Percentiles rank a stretch among this genome's conserved stretches.
Conservation (phyloP, 768 basidiomycete species). For the Termitomyces sp. region DNA sequence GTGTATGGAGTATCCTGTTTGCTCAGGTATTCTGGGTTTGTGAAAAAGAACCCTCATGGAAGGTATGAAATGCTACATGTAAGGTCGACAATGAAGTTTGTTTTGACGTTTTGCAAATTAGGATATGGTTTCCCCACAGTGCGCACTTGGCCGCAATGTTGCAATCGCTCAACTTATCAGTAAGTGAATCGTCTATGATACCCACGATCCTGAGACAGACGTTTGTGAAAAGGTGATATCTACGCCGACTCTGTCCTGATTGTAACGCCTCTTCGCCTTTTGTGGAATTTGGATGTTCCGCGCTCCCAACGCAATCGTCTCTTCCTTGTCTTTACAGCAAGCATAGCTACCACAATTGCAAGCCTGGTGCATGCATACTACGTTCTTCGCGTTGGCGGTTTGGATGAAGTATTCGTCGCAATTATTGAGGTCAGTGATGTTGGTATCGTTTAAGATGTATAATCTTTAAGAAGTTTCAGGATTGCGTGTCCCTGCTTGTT, state of each 20-base stretch:
- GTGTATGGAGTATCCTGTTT: neutral
- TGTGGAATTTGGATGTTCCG: neutral
- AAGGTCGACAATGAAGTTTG: neutral
- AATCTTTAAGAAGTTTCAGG: neutral
- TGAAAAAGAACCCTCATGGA: neutral
- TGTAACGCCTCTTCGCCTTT: neutral
- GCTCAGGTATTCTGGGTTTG: neutral
- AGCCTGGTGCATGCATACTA: neutral
- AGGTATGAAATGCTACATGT: neutral
- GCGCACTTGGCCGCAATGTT: neutral
- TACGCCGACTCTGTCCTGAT: neutral
- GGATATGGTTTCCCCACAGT: neutral
- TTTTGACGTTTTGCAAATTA: neutral
- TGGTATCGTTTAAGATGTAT: neutral
- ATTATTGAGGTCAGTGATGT: neutral
- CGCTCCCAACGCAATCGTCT: neutral
- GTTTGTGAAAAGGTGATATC: neutral
- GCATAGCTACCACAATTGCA: neutral
- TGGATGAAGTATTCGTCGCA: neutral
- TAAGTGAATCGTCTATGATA: neutral
- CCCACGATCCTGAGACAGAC: neutral
- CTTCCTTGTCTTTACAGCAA: neutral
- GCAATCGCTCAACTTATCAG: neutral
- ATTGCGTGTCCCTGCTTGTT: neutral
- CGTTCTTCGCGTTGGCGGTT: neutral